Conservation (phyloP, 192 early-diverging fungal species). For the Podila clonocystis region DNA sequence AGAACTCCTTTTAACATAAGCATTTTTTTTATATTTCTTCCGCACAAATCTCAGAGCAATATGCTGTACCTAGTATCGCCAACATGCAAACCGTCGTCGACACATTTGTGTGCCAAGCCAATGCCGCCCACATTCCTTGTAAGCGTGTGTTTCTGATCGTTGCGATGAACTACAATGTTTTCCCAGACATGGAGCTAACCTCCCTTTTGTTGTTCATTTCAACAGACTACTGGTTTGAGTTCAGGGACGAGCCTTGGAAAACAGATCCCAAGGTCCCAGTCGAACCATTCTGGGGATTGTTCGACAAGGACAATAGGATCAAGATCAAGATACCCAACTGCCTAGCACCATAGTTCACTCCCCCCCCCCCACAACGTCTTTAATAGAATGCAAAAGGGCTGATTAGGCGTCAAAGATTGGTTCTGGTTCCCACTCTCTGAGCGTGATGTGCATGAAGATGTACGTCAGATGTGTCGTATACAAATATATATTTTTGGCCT, state of each 20-base stretch:
- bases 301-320: constrained; percentile 42
- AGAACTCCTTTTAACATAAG: no score
- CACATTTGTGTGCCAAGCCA: constrained; percentile 50
- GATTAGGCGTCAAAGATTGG: no score
- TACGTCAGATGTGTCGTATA: no score
- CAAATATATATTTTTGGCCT: no score
- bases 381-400: no score
- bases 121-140: constrained; percentile 33
- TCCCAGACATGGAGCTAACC: background rate
- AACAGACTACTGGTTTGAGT: constrained; percentile 55
- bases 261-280: constrained; percentile 25
- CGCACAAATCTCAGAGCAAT: background rate
- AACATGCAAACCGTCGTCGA: constrained; percentile 47
- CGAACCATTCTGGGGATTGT: constrained; percentile 51
- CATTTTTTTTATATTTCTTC: no score
- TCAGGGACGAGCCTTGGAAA: constrained; percentile 58
- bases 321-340: constrained; percentile 52
- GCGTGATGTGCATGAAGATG: no score
- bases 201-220: background rate
- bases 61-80: constrained; percentile 41
- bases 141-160: background rate
- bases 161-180: no score
- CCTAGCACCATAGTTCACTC: constrained; percentile 8
- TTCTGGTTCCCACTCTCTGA: no score
- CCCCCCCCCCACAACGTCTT: no score